Base-by-base conservation (phyloP, 1,284 basidiomycete species). In the Sphaerobolus stellatus region DNA sequence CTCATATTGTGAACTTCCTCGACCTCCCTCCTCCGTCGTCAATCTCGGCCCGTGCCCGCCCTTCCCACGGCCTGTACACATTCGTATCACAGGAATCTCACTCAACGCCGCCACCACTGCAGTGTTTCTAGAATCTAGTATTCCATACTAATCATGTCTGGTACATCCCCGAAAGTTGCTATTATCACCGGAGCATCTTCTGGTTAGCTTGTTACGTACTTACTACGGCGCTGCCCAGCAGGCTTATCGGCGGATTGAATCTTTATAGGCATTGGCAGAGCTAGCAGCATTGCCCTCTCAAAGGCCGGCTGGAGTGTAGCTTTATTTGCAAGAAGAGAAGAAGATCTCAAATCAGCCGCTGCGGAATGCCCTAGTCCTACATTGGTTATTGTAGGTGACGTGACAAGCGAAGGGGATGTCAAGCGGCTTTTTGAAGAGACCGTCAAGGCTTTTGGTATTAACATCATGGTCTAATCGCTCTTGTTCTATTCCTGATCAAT, bases 331-430 rank as follows among this genome's bases (percentile, higher is more conserved):
- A 68, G 89, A 24, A 73, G 88, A 34, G 64, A 74, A 14, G 74
- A 76, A 3, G 78, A 83, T 56, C 75, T 92, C 4, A 69, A 81
- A 52, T 81, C 82, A 61, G 89, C 88, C 0, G 74, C 74, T 30
- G 59, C 66, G 2, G 62, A 77, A 38, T 84, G 83, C 61, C 62
- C 66, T n/a, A 66, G 71, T 25, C 64, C 71, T n/a, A 68, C 68
- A 2, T 64, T 83, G 5, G 65, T 79, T 7, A 67, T 86, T 16
- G 63, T 75, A 0, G 90, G 88, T 1, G 86, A 91, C 64, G 77
- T 91, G 9, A 74, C 80, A 0, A 73, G 81, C 44, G 83, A 87
- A 62, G 70, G 65, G 0, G 83, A 83, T 51, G 84, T 90, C 2
- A 68, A 72, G 57, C 63, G 62, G n/a, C 70, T 92, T 45, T 92